These are phyloP conservation scores for Rhizophagus sp. DNA, from an alignment of 192 early-diverging fungal genomes.

Conservation along the genomic window DNA sequence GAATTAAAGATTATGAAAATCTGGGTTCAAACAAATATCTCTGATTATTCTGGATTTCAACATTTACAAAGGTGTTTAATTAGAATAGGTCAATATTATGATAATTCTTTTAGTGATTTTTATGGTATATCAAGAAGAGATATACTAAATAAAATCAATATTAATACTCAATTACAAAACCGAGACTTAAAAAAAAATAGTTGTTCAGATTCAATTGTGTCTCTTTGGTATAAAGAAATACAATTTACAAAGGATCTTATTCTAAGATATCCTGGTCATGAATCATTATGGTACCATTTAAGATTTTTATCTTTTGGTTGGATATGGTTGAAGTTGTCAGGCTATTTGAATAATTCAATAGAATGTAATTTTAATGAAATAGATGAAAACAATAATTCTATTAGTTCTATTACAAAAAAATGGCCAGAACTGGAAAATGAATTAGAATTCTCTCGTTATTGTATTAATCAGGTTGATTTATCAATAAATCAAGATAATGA, in stretches of 20 bases:
- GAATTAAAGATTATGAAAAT: constrained; percentile 39
- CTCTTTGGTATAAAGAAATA: constrained; percentile 39
- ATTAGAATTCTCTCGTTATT: background rate
- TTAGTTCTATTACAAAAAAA: background rate
- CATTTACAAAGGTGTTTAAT: constrained; percentile 45
- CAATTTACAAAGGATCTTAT: constrained; percentile 34
- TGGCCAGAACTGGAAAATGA: constrained; percentile 8
- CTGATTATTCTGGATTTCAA: constrained; percentile 52
- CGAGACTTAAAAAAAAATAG: background rate
- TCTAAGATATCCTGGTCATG: constrained; percentile 49
- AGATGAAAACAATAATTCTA: background rate
- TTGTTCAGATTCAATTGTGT: background rate
- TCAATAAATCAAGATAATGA: background rate
- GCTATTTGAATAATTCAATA: background rate
- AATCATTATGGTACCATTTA: constrained; percentile 54
- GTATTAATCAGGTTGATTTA: background rate
- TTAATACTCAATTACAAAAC: background rate
- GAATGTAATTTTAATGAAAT: no score
- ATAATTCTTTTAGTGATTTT: constrained; percentile 2
- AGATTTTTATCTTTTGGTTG: constrained; percentile 43
- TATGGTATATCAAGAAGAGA: constrained; percentile 29
- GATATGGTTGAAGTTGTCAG: constrained; percentile 32
- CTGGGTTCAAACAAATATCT: constrained; percentile 44
- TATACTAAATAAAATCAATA: background rate
- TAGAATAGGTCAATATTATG: background rate